Conservation (phyloP, 352 stramenopile species). For the Blastocystis sp. region DNA sequence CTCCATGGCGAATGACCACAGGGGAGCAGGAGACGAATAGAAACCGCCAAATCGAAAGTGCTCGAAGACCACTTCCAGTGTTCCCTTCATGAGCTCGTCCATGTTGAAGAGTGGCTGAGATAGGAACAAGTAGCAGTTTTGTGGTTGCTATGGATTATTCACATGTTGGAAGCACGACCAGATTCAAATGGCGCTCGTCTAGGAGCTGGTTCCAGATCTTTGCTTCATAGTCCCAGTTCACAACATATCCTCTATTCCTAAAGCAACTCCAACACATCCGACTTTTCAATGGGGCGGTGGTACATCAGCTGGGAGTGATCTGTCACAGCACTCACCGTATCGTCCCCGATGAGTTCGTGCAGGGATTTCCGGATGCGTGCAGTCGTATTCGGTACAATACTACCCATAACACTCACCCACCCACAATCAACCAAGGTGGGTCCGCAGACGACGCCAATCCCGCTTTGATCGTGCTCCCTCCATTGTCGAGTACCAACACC, state of each 20-base stretch:
- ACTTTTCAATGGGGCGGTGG: constrained; percentile 66
- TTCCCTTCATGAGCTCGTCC: constrained; percentile 34
- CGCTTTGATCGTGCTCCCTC: constrained; percentile 49
- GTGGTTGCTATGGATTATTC: constrained; percentile 44
- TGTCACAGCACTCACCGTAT: constrained; percentile 39
- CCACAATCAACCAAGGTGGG: not conserved
- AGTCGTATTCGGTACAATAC: constrained; percentile 43
- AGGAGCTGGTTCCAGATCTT: constrained; percentile 55
- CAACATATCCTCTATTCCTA: constrained; percentile 44
- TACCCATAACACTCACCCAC: not conserved
- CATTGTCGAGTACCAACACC: constrained; percentile 54
- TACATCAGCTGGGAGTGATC: constrained; percentile 67
- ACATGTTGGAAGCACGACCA: not conserved
- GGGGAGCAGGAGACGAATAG: constrained; percentile 25
- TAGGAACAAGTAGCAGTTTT: constrained; percentile 38
- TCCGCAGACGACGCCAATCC: not conserved
- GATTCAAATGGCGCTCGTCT: constrained; percentile 18
- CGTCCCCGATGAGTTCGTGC: constrained; percentile 52
- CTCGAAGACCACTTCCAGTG: constrained; percentile 55
- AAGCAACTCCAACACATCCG: not conserved
- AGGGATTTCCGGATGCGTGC: constrained; percentile 61
- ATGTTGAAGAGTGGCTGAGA: constrained; percentile 64
- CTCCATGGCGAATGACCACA: constrained; percentile 28
- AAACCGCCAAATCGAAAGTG: constrained; percentile 49
- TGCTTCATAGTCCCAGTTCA: constrained; percentile 49